These are phyloP conservation scores for Melastoma malabathricum DNA, from an alignment of 345 rosid genomes.

Conservation along the genomic window DNA sequence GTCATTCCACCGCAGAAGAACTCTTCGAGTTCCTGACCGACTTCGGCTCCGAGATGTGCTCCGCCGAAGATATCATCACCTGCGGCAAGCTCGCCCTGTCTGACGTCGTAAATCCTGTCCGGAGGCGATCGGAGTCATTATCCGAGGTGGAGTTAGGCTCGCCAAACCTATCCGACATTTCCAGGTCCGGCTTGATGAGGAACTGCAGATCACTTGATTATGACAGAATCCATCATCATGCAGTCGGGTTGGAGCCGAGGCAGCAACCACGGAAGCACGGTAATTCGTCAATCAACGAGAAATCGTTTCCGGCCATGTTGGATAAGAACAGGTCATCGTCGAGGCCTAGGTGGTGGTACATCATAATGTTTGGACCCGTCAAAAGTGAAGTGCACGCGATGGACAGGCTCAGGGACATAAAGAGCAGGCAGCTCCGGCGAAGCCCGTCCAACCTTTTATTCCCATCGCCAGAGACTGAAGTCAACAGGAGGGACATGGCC, in stretches of 20 bases:
- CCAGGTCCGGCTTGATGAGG: conserved; percentile 19
- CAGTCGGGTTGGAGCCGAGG: too few relatives aligned
- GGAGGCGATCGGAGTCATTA: conserved; percentile 41
- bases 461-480: conserved; percentile 9
- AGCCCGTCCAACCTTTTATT: conserved; percentile 24
- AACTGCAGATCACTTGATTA: conserved; percentile 44
- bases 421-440: conserved; percentile 48
- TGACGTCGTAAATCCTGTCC: conserved; percentile 12
- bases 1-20: conserved; percentile 16
- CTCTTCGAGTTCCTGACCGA: conserved; percentile 40
- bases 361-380: conserved; percentile 46
- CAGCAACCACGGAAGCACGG: too few relatives aligned
- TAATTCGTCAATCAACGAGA: conserved; percentile 14
- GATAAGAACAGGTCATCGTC: neutral
- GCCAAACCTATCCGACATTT: conserved; percentile 12
- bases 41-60: conserved; percentile 35
- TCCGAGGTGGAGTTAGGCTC: conserved; percentile 20
- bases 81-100: conserved; percentile 50
- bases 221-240: conserved; percentile 6
- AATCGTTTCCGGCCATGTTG: conserved; percentile 8
- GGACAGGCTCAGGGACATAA: conserved; percentile 46
- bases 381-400: conserved; percentile 24
- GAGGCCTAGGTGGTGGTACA: conserved; percentile 52
- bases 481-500: conserved; percentile 4
- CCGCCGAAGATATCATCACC: conserved; percentile 55